Evolutionary conservation across 495 filamentous ascomycete genomes (phyloP).

Genomic region (Penicillium nucicola): DNA sequence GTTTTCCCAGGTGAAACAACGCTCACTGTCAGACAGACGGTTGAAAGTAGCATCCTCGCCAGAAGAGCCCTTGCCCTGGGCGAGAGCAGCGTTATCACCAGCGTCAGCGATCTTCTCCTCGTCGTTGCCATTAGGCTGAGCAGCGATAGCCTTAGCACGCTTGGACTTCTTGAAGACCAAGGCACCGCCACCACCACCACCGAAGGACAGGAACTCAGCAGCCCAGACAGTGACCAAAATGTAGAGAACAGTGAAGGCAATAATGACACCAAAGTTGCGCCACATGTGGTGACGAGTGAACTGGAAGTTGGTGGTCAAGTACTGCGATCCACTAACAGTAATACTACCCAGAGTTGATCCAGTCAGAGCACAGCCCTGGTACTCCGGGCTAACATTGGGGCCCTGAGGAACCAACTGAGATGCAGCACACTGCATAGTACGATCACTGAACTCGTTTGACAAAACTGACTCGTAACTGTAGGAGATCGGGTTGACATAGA

Average conservation of each 20-base stretch:
- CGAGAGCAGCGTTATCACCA: conserved; percentile 37
- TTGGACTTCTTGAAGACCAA: conserved; percentile 68
- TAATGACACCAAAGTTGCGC: conserved; percentile 76
- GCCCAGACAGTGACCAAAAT: conserved; percentile 64
- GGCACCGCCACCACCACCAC: conserved; percentile 54
- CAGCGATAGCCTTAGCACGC: conserved; percentile 51
- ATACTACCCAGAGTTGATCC: conserved; percentile 47
- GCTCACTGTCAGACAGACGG: conserved; percentile 57
- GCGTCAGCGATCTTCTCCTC: conserved; percentile 42
- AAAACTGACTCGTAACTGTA: conserved; percentile 74
- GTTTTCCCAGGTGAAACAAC: conserved; percentile 73
- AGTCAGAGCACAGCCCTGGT: conserved; percentile 61
- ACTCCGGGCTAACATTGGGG: conserved; percentile 42
- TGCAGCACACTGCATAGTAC: conserved; percentile 57
- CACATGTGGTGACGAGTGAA: conserved; percentile 68
- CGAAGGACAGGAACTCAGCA: conserved; percentile 51
- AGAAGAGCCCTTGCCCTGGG: conserved; percentile 43
- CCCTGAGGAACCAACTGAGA: conserved; percentile 56
- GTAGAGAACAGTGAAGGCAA: conserved; percentile 68
- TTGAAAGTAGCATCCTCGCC: conserved; percentile 44
- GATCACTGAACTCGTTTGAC: conserved; percentile 63
- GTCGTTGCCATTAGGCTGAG: conserved; percentile 38
- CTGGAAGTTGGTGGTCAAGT: conserved; percentile 51
- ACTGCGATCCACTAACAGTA: conserved; percentile 55
- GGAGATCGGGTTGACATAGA: conserved; percentile 69